phyloP scores from a whole-genome alignment of 768 basidiomycete species.

The Lentinula lateritia region DNA sequence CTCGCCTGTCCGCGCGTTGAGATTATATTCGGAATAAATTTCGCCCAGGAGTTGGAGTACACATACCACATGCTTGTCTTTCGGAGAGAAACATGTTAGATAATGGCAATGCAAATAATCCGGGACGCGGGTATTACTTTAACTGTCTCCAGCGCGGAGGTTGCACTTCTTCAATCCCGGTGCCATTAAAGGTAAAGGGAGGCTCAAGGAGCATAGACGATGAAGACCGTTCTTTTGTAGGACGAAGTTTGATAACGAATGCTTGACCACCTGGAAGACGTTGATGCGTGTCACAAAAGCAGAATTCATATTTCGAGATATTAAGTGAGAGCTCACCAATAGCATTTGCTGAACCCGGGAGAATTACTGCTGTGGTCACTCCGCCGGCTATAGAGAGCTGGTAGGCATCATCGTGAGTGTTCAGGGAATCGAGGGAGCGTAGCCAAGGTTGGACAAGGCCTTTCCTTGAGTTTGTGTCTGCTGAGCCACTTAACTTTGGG shows the following conservation, averaged over 20 bases:
- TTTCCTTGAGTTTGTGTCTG: slow-evolving; percentile 35
- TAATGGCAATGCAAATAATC: background rate
- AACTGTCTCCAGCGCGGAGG: slow-evolving; percentile 65
- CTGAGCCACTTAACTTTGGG: slow-evolving; percentile 23
- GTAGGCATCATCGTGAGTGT: slow-evolving; percentile 54
- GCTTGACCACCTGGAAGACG: slow-evolving; percentile 63
- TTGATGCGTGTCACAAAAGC: background rate
- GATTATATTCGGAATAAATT: background rate
- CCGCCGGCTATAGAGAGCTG: slow-evolving; percentile 47
- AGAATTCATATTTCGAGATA: background rate
- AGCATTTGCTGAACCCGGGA: slow-evolving; percentile 54
- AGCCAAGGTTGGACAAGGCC: slow-evolving; percentile 52
- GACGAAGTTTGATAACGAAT: slow-evolving; percentile 75
- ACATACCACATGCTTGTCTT: slow-evolving; percentile 45
- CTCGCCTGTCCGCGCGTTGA: slow-evolving; percentile 32
- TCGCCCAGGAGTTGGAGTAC: background rate
- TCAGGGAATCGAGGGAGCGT: slow-evolving; percentile 50
- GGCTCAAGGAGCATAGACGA: slow-evolving; percentile 77
- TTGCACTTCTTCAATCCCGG: slow-evolving; percentile 29
- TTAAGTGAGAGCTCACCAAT: slow-evolving; percentile 34
- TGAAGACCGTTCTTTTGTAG: slow-evolving; percentile 65
- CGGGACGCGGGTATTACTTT: slow-evolving; percentile 40
- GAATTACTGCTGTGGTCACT: slow-evolving; percentile 48
- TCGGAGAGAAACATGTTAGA: background rate
- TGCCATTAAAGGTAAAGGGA: slow-evolving; percentile 41